Evolutionary conservation across 2,329 filamentous ascomycete species (phyloP), one percentile per base, ranked within the genome.

Genomic region (Alternaria sp.): DNA sequence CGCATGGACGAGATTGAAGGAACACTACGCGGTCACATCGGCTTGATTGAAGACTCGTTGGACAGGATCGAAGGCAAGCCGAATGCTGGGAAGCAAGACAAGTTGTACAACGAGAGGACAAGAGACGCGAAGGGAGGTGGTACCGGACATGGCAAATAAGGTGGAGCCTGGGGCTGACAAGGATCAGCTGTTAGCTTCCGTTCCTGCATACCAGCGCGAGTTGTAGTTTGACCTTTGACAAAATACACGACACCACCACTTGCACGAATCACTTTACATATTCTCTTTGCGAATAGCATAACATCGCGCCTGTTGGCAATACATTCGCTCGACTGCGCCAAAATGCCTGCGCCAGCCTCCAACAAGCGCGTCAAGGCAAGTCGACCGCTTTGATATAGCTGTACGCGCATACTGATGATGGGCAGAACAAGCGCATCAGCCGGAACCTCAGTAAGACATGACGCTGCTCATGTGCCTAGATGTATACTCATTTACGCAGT

Each of bases 281-380:
- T 1, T 48, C 20, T 12, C 28, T 22, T 18, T 20, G 16, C 9
- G 12, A 0, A 12, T 2, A 16, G 38, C 2, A 18, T 5, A 50
- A 18, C 3, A 50, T 14, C 1, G 9, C 5, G 32, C 9, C 9
- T 44, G 5, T 10, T 32, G 3, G 18, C 2, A 0, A 4, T 2
- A 7, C 20, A 3, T 9, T 11, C 3, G 38, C 58, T 25, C 52
- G 22, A 59, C 54, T 38, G 20, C 20, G 20, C 52, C 60, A 73
- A 67, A 30, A 87, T 87, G 85, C 84, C 85, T 56, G 84, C 85
- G 55, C 81, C 84, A 57, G 80, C 82, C 55, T 81, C 82, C 51
- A 85, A 83, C 57, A 87, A 87, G 76, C 84, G 85, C 67, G 83
- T 87, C 67, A 79, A 79, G 69, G 76, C 74, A 50, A 49, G 68